Conservation (phyloP, 2,329 filamentous ascomycete species). For the Epichloe typhina region DNA sequence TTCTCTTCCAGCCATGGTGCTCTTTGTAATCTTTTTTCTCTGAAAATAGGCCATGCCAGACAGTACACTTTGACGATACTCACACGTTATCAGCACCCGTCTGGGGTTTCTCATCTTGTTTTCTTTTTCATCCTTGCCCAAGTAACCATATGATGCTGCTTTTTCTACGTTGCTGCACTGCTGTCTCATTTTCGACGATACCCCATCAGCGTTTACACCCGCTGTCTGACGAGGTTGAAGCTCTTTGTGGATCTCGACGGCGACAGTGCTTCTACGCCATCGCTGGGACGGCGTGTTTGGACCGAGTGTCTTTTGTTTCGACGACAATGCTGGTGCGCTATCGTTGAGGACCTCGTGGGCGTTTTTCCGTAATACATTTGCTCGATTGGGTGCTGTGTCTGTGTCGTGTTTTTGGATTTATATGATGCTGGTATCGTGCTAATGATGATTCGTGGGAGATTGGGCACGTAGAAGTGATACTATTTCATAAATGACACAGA, state of each 20-base stretch:
- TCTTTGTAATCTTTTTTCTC: background rate
- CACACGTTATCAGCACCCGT: constrained; percentile 35
- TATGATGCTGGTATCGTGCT: background rate
- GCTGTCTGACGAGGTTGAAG: constrained; percentile 27
- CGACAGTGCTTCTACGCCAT: constrained; percentile 44
- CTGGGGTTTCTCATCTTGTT: background rate
- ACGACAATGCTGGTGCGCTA: constrained; percentile 44
- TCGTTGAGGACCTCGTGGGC: constrained; percentile 37
- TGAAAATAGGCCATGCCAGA: background rate
- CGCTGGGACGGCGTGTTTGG: constrained; percentile 39
- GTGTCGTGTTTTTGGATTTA: background rate
- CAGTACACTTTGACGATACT: constrained; percentile 32
- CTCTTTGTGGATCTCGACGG: constrained; percentile 28
- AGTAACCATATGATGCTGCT: constrained; percentile 3
- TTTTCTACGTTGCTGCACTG: constrained; percentile 10
- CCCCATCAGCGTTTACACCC: constrained; percentile 32
- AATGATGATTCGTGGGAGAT: background rate
- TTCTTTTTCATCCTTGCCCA: background rate
- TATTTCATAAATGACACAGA: too few species aligned
- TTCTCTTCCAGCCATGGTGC: background rate
- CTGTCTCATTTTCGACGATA: constrained; percentile 24
- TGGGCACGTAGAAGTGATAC: too few species aligned
- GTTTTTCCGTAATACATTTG: constrained; percentile 14
- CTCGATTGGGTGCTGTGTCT: background rate
- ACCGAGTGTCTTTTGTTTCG: constrained; percentile 26